phyloP scores from a whole-genome alignment of 805 yeast species.

The Sugiyamaella valdiviana region DNA sequence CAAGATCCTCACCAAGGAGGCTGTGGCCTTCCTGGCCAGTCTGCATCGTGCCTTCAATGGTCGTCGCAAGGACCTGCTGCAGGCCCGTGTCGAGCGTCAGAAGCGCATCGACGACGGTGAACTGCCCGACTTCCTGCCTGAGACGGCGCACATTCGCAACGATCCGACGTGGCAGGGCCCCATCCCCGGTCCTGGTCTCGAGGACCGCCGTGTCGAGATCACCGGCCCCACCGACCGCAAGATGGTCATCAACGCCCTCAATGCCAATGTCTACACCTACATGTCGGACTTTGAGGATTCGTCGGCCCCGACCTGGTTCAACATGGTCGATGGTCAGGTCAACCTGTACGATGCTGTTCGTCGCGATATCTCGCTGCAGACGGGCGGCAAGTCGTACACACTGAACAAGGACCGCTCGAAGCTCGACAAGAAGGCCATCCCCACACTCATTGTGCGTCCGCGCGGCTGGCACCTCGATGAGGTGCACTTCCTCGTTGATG shows the following conservation, averaged over 20 bases:
- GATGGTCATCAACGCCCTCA: slow-evolving; percentile 69
- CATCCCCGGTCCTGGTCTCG: slow-evolving; percentile 58
- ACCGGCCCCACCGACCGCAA: slow-evolving; percentile 73
- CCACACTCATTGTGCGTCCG: slow-evolving; percentile 49
- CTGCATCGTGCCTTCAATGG: slow-evolving; percentile 58
- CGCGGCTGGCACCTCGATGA: slow-evolving; percentile 74
- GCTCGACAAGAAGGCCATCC: slow-evolving; percentile 37
- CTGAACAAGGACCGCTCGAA: slow-evolving; percentile 43
- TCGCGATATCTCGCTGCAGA: slow-evolving; percentile 40
- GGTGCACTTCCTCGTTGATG: slow-evolving; percentile 59
- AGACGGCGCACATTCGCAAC: slow-evolving; percentile 54
- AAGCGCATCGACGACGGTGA: slow-evolving; percentile 52
- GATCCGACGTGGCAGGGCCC: slow-evolving; percentile 70
- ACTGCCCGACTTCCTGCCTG: slow-evolving; percentile 64
- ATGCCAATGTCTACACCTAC: slow-evolving; percentile 62
- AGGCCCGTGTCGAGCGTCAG: slow-evolving; percentile 51
- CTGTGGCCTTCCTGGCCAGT: slow-evolving; percentile 59
- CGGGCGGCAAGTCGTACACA: slow-evolving; percentile 41
- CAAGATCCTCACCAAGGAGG: slow-evolving; percentile 55
- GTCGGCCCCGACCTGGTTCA: slow-evolving; percentile 63
- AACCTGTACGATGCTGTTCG: slow-evolving; percentile 66
- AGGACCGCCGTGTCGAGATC: slow-evolving; percentile 68
- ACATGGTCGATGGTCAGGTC: slow-evolving; percentile 62
- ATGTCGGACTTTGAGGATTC: slow-evolving; percentile 77
- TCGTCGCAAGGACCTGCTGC: slow-evolving; percentile 50